Evolutionary conservation across 495 filamentous ascomycete genomes (phyloP).

Genomic region (Sordaria brevicollis): DNA sequence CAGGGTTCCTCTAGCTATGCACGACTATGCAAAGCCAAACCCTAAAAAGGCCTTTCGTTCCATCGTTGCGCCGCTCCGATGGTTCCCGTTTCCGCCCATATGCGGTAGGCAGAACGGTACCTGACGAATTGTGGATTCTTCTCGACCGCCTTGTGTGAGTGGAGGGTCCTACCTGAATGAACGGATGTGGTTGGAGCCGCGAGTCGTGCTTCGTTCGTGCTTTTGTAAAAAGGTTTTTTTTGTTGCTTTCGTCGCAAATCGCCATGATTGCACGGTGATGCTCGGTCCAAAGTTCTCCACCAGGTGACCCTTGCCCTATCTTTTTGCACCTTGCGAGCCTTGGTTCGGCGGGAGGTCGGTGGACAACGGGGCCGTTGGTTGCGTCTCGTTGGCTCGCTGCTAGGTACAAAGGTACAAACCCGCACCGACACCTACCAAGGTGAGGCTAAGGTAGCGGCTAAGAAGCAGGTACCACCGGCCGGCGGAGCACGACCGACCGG

Average conservation of each 20-base stretch:
- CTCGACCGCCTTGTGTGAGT: neutral
- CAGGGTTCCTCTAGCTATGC: neutral
- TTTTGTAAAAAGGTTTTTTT: neutral
- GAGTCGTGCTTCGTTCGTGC: slow-evolving; percentile 4
- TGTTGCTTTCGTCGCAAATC: neutral
- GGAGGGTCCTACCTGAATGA: neutral
- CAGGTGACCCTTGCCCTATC: neutral
- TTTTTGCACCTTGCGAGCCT: neutral
- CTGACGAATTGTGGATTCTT: neutral
- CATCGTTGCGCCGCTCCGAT: neutral
- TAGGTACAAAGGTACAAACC: neutral
- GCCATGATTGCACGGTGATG: neutral
- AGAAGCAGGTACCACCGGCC: neutral
- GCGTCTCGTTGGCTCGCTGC: neutral
- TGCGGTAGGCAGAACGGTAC: neutral
- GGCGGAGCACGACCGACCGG: neutral
- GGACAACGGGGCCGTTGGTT: neutral
- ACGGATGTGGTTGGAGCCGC: slow-evolving; percentile 1
- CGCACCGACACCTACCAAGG: neutral
- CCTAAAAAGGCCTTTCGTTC: neutral
- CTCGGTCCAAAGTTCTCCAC: neutral
- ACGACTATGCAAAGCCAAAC: neutral
- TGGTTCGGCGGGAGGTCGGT: neutral
- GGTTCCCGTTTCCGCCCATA: neutral
- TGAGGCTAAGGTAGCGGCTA: neutral